Conservation (phyloP, 1,284 basidiomycete species). For the Flammula alnicola region DNA sequence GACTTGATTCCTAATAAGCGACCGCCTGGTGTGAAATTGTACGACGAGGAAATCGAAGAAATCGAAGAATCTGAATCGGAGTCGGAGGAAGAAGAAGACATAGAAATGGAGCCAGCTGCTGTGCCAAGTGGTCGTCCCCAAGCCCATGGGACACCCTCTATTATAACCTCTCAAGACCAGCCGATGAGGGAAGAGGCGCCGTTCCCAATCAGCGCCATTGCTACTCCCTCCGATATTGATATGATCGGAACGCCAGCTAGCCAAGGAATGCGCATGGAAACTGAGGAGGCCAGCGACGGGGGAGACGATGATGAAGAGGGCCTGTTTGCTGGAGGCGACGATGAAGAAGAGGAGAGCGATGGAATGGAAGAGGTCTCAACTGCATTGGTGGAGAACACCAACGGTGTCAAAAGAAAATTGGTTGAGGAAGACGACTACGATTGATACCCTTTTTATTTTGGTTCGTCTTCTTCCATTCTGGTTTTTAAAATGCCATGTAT, state of each 20-base stretch:
- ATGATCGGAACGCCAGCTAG: slow-evolving; percentile 57
- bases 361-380: slow-evolving; percentile 77
- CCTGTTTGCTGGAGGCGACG: slow-evolving; percentile 74
- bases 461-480: slow-evolving; percentile 15
- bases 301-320: slow-evolving; percentile 60
- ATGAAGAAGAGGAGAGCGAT: slow-evolving; percentile 75
- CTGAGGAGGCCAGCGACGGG: slow-evolving; percentile 68
- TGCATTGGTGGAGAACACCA: slow-evolving; percentile 44
- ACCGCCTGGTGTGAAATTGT: slow-evolving; percentile 71
- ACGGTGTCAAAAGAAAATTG: slow-evolving; percentile 75
- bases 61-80: slow-evolving; percentile 72
- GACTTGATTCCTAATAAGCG: slow-evolving; percentile 89
- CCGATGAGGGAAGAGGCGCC: slow-evolving; percentile 45
- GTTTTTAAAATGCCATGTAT: slow-evolving; percentile 7
- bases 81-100: slow-evolving; percentile 57
- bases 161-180: slow-evolving; percentile 35
- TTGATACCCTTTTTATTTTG: slow-evolving; percentile 34
- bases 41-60: slow-evolving; percentile 81
- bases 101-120: slow-evolving; percentile 58
- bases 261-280: slow-evolving; percentile 40
- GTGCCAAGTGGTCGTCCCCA: slow-evolving; percentile 22
- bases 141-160: slow-evolving; percentile 25
- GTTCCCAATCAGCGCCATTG: slow-evolving; percentile 60
- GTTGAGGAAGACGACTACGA: slow-evolving; percentile 88
- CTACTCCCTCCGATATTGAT: slow-evolving; percentile 68